Conservation (phyloP, 1,284 basidiomycete genomes). For the Marasmius oreades region DNA sequence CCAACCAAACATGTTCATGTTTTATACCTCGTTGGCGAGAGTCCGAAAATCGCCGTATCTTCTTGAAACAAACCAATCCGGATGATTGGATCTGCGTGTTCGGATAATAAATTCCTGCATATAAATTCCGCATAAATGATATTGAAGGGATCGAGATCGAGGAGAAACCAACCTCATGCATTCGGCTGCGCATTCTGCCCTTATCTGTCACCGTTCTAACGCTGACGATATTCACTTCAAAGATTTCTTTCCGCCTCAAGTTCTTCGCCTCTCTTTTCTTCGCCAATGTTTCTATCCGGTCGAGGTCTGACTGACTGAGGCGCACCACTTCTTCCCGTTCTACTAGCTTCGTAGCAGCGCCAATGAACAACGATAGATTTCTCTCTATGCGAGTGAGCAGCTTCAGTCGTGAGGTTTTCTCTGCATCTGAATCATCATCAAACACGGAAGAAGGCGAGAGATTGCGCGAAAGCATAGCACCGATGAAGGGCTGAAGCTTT, state of each 20-base stretch:
- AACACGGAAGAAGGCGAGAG: slow-evolving; percentile 62
- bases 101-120: slow-evolving; percentile 90
- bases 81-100: slow-evolving; percentile 69
- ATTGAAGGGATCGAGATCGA: slow-evolving; percentile 8
- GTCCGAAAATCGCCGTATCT: slow-evolving; percentile 95
- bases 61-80: slow-evolving; percentile 86
- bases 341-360: slow-evolving; percentile 75
- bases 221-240: slow-evolving; percentile 88
- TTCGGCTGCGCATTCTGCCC: slow-evolving; percentile 77
- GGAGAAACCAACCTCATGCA: slow-evolving; percentile 66
- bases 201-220: slow-evolving; percentile 80
- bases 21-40: slow-evolving; percentile 74
- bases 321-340: slow-evolving; percentile 87
- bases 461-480: slow-evolving; percentile 76
- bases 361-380: slow-evolving; percentile 77
- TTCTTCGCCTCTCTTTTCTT: slow-evolving; percentile 53
- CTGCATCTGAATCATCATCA: slow-evolving; percentile 54
- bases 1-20: neutral
- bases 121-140: slow-evolving; percentile 11
- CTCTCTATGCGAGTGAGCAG: slow-evolving; percentile 77
- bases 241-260: slow-evolving; percentile 47
- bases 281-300: slow-evolving; percentile 68
- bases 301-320: slow-evolving; percentile 78
- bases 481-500: slow-evolving; percentile 91
- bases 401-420: slow-evolving; percentile 55